Evolutionary conservation across 495 filamentous ascomycete genomes (phyloP).

Genomic region (Neurospora sp.): DNA sequence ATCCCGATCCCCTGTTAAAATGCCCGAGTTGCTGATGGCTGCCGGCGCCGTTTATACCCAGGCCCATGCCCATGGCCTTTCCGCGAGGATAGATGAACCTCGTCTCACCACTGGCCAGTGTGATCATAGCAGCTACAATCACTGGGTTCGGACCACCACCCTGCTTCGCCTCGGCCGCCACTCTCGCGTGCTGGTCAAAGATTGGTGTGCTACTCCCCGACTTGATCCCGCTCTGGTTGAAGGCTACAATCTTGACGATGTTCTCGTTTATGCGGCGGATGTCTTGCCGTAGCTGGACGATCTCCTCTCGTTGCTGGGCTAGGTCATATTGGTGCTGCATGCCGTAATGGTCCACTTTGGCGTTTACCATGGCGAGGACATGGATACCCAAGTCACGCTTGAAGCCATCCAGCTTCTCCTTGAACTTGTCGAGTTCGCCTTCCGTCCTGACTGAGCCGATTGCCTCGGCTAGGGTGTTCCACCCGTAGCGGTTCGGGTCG

Average conservation of each 20-base stretch:
- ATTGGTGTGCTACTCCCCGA: background rate
- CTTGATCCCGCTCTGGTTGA: background rate
- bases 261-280: background rate
- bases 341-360: background rate
- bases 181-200: background rate
- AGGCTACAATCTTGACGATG: background rate
- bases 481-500: background rate
- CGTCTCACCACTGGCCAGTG: background rate
- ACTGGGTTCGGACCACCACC: background rate
- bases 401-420: background rate
- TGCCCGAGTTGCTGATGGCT: background rate
- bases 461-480: background rate
- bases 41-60: background rate
- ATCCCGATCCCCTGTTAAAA: background rate
- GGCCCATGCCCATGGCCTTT: background rate
- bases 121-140: background rate
- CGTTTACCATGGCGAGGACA: background rate
- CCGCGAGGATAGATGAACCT: background rate
- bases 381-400: background rate
- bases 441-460: background rate
- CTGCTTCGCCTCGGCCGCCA: background rate
- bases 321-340: background rate
- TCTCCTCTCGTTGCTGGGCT: background rate
- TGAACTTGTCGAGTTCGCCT: background rate
- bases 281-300: background rate